Conservation (phyloP, 2,329 filamentous ascomycete species). For the Mycosphaerella sp. region DNA sequence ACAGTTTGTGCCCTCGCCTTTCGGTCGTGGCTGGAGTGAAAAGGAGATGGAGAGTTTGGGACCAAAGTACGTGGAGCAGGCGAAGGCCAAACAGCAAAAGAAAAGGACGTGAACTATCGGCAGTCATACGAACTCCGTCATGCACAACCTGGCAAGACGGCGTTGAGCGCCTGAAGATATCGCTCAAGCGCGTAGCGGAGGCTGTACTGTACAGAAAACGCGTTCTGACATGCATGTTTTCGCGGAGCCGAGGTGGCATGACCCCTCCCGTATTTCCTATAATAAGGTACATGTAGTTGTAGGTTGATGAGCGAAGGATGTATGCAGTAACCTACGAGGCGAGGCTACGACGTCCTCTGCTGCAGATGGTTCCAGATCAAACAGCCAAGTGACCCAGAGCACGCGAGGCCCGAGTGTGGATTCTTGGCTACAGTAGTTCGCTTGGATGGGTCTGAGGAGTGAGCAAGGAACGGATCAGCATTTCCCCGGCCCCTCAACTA, state of each 20-base stretch:
- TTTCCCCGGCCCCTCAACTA: too few species aligned
- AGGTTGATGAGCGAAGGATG: neutral
- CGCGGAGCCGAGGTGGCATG: neutral
- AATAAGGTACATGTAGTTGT: neutral
- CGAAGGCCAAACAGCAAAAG: conserved; percentile 7
- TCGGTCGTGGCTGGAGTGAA: conserved; percentile 32
- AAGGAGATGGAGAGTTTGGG: conserved; percentile 22
- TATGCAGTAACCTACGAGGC: neutral
- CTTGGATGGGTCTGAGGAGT: neutral
- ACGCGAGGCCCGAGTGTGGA: neutral
- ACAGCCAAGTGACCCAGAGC: neutral
- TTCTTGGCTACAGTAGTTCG: neutral
- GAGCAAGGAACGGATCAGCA: neutral
- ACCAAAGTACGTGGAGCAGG: conserved; percentile 8
- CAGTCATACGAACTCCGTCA: too few species aligned
- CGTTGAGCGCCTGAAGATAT: too few species aligned
- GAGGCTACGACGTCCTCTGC: neutral
- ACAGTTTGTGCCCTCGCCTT: conserved; percentile 65
- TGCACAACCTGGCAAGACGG: too few species aligned
- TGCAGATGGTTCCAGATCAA: neutral
- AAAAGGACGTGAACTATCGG: conserved; percentile 1
- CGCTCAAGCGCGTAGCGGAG: neutral
- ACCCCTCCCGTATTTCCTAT: neutral
- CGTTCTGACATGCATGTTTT: neutral
- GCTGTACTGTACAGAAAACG: neutral